Evolutionary conservation across 2,329 filamentous ascomycete genomes (phyloP), one percentile per base, ranked within the genome.

Genomic region (Corinectria fuckeliana): DNA sequence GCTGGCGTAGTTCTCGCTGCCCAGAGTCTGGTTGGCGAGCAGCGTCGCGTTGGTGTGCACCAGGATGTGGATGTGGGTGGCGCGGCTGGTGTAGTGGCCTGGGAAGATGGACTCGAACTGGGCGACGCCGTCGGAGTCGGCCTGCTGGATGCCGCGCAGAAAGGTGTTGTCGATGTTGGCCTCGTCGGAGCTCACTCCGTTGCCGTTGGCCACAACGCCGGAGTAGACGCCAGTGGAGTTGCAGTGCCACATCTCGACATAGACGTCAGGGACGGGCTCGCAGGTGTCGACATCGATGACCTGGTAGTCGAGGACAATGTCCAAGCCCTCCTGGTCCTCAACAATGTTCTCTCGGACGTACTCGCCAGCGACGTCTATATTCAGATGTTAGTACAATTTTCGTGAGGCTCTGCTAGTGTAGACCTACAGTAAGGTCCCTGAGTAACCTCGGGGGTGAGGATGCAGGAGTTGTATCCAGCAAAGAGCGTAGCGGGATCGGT

Each of bases 391-490:
- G 49, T 3, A 34, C 56, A n/a, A 52, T 28, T 16, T 2, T 3
- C 4, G 1, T 11, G 10, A 4, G 16, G 26, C 3, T 7, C 4
- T 38, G 5, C 0, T 4, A n/a, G 4, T 7, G 10, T 8, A 6
- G 6, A 28, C 49, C 45, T 69, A 75, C 80, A 66, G 73, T 79
- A 68, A 64, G 82, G 82, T 2, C 82, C 82, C 66, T 83, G 75
- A 3, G 80, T 84, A 10, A 80, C 79, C 63, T 84, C 82, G 0
- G 81, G 80, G 3, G 76, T 79, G 23, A 85, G 72, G 10, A 83
- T 74, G 53, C 82, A 85, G 14, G 78, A 76, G 25, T 72, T 74
- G 49, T 76, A 75, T 20, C 73, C 72, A 3, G 74, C 69, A 59
- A 81, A 81, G 8, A 80, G 69, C 58, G 63, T 71, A 45, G 67